A percentile compares a stretch with the other conserved stretches of the same genome.
These are phyloP conservation scores for Emmonsia crescens DNA, from an alignment of 2,329 filamentous ascomycete genomes.

Conservation along the genomic window DNA sequence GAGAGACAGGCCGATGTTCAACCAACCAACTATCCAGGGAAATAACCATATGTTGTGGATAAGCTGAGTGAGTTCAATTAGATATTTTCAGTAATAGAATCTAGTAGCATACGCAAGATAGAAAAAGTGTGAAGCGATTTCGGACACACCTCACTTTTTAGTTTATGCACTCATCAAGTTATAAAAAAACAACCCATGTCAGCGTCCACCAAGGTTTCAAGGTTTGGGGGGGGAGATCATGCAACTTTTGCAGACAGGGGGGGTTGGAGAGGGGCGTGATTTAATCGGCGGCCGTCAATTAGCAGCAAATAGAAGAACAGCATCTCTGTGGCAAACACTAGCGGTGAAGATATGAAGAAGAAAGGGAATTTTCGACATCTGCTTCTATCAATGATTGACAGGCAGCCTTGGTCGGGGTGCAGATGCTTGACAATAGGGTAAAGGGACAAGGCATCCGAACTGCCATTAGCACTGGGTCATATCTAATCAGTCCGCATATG, in stretches of 20 bases:
- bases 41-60: not conserved
- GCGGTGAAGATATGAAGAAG: not conserved
- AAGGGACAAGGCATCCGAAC: not conserved
- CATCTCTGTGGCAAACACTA: not conserved
- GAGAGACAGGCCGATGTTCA: not conserved
- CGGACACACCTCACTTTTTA: not conserved
- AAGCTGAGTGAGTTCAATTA: not conserved
- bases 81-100: not conserved
- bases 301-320: not conserved
- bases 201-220: not conserved
- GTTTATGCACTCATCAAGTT: not conserved
- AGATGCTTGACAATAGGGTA: not conserved
- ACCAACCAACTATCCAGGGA: not conserved
- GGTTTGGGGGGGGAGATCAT: not conserved
- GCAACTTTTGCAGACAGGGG: not conserved
- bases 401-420: not conserved
- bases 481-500: not conserved
- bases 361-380: not conserved
- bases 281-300: not conserved
- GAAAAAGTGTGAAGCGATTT: not conserved
- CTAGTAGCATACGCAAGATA: not conserved
- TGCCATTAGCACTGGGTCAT: not conserved
- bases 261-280: not conserved
- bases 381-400: not conserved
- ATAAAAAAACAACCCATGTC: not conserved